A percentile compares a stretch with the other conserved stretches of the same genome.
Conservation (phyloP, 345 rosid genomes). For the Arabidopsis arenosa region DNA sequence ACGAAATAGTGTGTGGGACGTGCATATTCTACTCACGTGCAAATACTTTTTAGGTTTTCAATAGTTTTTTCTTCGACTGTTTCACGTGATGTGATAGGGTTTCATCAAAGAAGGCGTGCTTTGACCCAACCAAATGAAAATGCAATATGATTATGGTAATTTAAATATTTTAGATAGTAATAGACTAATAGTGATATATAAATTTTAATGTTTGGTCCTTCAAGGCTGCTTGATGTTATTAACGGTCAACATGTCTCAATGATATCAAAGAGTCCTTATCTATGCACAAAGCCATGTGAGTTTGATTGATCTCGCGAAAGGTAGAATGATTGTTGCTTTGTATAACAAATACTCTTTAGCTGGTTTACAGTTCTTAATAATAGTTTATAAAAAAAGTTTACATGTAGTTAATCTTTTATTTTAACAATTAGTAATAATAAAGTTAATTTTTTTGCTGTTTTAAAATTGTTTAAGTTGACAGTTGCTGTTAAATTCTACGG, state of each 20-base stretch:
- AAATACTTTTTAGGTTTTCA: background rate
- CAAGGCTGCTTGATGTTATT: slow-evolving; percentile 41
- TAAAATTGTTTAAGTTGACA: background rate
- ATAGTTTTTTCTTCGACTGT: background rate
- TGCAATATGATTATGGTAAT: background rate
- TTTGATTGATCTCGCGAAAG: slow-evolving; percentile 6
- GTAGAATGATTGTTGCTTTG: background rate
- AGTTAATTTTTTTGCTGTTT: too few relatives aligned
- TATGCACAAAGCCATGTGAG: slow-evolving; percentile 6
- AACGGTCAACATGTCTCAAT: slow-evolving; percentile 43
- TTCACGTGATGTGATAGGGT: slow-evolving; percentile 28
- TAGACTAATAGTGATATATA: slow-evolving; percentile 4
- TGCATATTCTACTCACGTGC: slow-evolving; percentile 34
- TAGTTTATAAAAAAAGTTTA: too few relatives aligned
- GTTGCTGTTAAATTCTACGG: background rate
- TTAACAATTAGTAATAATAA: too few relatives aligned
- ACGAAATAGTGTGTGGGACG: background rate
- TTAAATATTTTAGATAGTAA: background rate
- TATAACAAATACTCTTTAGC: too few relatives aligned
- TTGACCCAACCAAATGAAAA: slow-evolving; percentile 33
- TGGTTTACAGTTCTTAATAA: too few relatives aligned
- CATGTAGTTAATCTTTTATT: too few relatives aligned
- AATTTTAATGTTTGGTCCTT: slow-evolving; percentile 34
- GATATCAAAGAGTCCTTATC: slow-evolving; percentile 17
- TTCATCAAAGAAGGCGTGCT: slow-evolving; percentile 45